phyloP scores from a whole-genome alignment of 2,329 filamentous ascomycete genomes.

The Piedraia hortae region DNA sequence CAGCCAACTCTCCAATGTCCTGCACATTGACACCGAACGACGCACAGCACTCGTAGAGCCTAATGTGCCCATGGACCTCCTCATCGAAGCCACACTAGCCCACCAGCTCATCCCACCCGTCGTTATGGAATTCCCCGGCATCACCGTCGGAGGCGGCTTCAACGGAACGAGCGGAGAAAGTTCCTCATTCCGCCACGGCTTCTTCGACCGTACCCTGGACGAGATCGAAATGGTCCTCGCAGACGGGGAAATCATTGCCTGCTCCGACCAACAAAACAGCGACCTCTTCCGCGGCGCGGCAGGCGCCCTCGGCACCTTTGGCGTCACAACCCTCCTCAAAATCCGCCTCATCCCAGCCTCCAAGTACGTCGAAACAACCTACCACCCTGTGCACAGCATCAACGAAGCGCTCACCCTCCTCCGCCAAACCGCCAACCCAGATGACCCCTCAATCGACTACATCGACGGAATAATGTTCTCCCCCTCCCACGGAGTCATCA shows the following conservation, averaged over 20 bases:
- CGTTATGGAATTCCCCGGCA: slow-evolving; percentile 46
- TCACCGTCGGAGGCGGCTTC: slow-evolving; percentile 41
- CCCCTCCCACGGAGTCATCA: slow-evolving; percentile 15
- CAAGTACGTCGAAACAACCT: slow-evolving; percentile 22
- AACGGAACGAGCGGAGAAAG: slow-evolving; percentile 25
- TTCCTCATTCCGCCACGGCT: slow-evolving; percentile 38
- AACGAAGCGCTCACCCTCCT: slow-evolving; percentile 17
- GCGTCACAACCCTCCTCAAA: slow-evolving; percentile 32
- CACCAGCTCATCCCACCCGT: slow-evolving; percentile 33
- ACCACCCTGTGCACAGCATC: slow-evolving; percentile 17
- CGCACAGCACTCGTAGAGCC: slow-evolving; percentile 39
- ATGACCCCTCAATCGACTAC: slow-evolving; percentile 19
- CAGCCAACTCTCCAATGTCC: slow-evolving; percentile 31
- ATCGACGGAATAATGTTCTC: slow-evolving; percentile 24
- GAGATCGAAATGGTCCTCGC: slow-evolving; percentile 37
- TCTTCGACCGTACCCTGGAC: slow-evolving; percentile 24
- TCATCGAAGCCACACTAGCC: slow-evolving; percentile 30
- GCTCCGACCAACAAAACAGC: slow-evolving; percentile 24
- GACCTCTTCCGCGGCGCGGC: slow-evolving; percentile 39
- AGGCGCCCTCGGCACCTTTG: slow-evolving; percentile 37
- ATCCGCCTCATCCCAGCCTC: slow-evolving; percentile 20
- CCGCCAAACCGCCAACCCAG: slow-evolving; percentile 13
- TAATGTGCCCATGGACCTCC: slow-evolving; percentile 38
- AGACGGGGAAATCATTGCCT: slow-evolving; percentile 27
- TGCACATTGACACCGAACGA: slow-evolving; percentile 26